Base-by-base conservation (phyloP, 257 asterid species). In the Solanum verrucosum region DNA sequence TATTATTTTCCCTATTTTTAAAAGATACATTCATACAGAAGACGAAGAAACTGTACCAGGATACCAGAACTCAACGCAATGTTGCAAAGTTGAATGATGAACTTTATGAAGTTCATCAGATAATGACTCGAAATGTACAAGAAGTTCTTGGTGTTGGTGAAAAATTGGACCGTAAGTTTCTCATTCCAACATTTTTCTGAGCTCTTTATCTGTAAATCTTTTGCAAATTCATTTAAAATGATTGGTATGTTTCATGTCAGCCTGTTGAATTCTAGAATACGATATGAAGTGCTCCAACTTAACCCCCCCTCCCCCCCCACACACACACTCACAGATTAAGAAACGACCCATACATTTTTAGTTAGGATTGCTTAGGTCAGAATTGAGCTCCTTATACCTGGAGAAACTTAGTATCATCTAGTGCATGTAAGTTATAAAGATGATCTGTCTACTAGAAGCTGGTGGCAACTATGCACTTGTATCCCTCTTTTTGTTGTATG, bases 121-220 rank as follows among this genome's bases (percentile, higher is more conserved):
- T 97, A 70, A 97, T 97, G 99, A 95, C 99, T 87, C 98, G 99
- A 88, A 97, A 97, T 92, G 98, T 97, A 73, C 98, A 97, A 88
- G 99, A 97, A 93, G 99, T 97, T 88, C 98, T 97, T 85, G 98
- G 99, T 75, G 98, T 95, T 88, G 99, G 99, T 91, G 99, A 95
- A 95, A 95, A 97, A 91, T 92, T 96, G 94, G 98, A 96, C 87
- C 98, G 99, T 95, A 91, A 95, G 99, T 90, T 73, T 56, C 72
- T 63, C 86, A 52, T 67, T 71, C 72, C 27, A 87, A 71, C 87
- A 86, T 74, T 84, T 18, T 87, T 85, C 29, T 68, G 52, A 29
- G 3, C 81, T 25, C 84, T 56, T 49, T 37, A 18, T 71, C 40
- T 27, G 46, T 75, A 23, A 46, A 65, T 18, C 75, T 25, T 85